Percentiles rank a stretch among this genome's conserved stretches.
Evolutionary conservation across 1,139 yeast genomes (phyloP).

Genomic region (Suhomyces choctaworum): DNA sequence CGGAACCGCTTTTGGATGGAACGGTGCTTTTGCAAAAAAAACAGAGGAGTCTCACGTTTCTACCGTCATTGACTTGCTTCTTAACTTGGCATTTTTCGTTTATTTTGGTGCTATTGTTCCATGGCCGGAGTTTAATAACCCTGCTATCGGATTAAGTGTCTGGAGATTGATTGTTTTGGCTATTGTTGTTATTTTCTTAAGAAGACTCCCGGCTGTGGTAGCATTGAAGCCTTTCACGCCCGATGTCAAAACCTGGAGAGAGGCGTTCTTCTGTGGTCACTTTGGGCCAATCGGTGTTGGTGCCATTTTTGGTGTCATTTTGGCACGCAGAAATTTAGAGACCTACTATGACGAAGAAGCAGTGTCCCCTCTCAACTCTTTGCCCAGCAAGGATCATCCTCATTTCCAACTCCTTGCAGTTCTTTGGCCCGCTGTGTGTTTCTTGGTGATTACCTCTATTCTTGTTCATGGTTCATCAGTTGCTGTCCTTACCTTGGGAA

Average conservation of each 20-base stretch:
- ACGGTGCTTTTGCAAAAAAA: constrained; percentile 84
- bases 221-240: constrained; percentile 82
- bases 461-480: constrained; percentile 96
- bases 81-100: constrained; percentile 86
- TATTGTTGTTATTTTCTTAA: constrained; percentile 74
- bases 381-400: constrained; percentile 56
- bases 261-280: constrained; percentile 93
- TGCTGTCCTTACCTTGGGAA: constrained; percentile 88
- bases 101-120: constrained; percentile 95
- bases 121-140: constrained; percentile 79
- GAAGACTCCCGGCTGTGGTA: constrained; percentile 87
- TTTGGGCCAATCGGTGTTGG: constrained; percentile 99
- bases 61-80: constrained; percentile 81
- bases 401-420: constrained; percentile 71
- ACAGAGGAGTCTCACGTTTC: constrained; percentile 93
- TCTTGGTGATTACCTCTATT: constrained; percentile 82
- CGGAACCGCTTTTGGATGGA: constrained; percentile 96
- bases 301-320: constrained; percentile 85
- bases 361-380: constrained; percentile 51
- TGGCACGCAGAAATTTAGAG: constrained; percentile 81
- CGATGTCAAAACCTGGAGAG: constrained; percentile 92
- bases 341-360: constrained; percentile 52
- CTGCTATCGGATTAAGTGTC: constrained; percentile 64
- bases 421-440: constrained; percentile 90
- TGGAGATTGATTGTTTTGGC: constrained; percentile 88